Evolutionary conservation across 2,329 filamentous ascomycete genomes (phyloP), one percentile per base, ranked within the genome.

Genomic region (Nigrospora osmanthi): DNA sequence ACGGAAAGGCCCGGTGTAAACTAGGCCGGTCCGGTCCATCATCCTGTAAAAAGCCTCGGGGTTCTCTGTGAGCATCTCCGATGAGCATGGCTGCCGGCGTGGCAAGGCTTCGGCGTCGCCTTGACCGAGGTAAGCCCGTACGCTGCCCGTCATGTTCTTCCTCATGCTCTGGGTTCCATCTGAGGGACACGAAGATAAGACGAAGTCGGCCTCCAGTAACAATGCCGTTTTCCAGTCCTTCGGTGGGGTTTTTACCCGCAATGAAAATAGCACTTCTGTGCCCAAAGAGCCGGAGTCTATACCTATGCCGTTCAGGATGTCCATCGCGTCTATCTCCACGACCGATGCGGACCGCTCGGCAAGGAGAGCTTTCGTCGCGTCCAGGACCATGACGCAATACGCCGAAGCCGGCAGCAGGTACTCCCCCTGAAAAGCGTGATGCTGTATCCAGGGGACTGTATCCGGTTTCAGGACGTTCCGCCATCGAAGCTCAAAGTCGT

Each of bases 311-410:
- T 52, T 56, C 14, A 53, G 14, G 10, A 60, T 61, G 17, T 56
- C 47, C n/a, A 61, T 9, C 35, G 61, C 49, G 11, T 47, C 38
- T 9, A 61, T 47, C 40, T 61, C 58, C 12, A 61, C 44, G 2
- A 59, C 12, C 1, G 57, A 54, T 11, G 58, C 58, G 3, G 51
- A 37, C 15, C 44, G 50, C 2, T 46, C 54, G 6, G 46, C 39
- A 2, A 61, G 47, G 14, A 62, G 50, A 1, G 48, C 52, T 3
- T 52, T 58, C 2, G 66, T 64, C 3, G 71, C 71, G 39, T 74
- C 71, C 9, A 72, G 50, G 1, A 68, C 69, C 66, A 74, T 73
- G 38, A 67, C 47, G 33, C 68, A 64, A 50, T 73, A 75, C 0
- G 65, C 71, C 2, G 72, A 71, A 3, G 66, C 70, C 2, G 72